phyloP scores from a whole-genome alignment of 305 asterid genomes.

The Plantago lanceolata region DNA sequence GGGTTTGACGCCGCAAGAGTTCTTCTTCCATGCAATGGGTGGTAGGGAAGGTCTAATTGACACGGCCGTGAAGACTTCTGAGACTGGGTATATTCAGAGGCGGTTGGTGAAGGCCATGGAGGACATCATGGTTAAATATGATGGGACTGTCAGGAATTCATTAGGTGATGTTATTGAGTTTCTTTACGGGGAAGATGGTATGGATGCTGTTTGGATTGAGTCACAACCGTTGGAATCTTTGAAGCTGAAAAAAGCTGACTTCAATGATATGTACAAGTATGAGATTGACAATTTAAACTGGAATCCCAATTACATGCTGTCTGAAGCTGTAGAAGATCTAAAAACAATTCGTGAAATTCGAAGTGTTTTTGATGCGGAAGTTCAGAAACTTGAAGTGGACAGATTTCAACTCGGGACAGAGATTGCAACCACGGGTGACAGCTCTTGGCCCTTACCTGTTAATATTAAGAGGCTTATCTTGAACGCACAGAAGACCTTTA shows the following conservation, averaged over 20 bases:
- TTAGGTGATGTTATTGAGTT: slow-evolving; percentile 97
- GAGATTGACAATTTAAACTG: slow-evolving; percentile 81
- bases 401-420: slow-evolving; percentile 86
- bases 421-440: slow-evolving; percentile 92
- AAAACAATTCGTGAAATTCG: slow-evolving; percentile 88
- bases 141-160: slow-evolving; percentile 95
- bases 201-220: slow-evolving; percentile 99
- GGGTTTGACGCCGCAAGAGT: slow-evolving; percentile 95
- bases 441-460: slow-evolving; percentile 89
- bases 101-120: slow-evolving; percentile 99
- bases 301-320: slow-evolving; percentile 81
- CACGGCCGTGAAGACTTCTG: slow-evolving; percentile 98
- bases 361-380: slow-evolving; percentile 96
- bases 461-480: slow-evolving; percentile 83
- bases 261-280: slow-evolving; percentile 62
- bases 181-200: slow-evolving; percentile 98
- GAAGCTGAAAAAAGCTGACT: slow-evolving; percentile 71
- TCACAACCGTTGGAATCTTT: slow-evolving; percentile 85
- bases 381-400: slow-evolving; percentile 86
- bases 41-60: slow-evolving; percentile 99
- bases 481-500: slow-evolving; percentile 94
- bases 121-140: slow-evolving; percentile 99
- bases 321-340: slow-evolving; percentile 87
- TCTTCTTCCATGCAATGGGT: slow-evolving; percentile 99
- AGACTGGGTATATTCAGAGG: slow-evolving; percentile 96